Percentiles rank a stretch among this genome's conserved stretches.
Conservation (phyloP, 2,329 filamentous ascomycete species). For the Zymoseptoria pseudotritici region DNA sequence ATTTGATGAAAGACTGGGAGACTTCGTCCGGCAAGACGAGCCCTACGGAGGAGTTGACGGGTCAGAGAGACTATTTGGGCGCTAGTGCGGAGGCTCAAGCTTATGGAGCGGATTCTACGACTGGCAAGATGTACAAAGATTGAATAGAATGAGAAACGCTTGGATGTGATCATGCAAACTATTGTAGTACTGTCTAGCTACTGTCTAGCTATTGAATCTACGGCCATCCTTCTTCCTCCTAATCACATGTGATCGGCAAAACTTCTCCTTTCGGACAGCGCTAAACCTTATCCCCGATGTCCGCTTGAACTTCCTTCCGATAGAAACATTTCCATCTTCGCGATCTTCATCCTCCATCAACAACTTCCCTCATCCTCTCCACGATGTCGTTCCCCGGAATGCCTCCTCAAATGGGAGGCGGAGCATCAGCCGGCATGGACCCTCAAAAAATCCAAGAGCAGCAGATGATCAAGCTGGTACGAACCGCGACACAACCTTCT, state of each 20-base stretch:
- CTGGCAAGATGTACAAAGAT: constrained; percentile 12
- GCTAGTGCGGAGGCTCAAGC: constrained; percentile 20
- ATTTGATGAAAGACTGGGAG: constrained; percentile 88
- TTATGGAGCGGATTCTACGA: constrained; percentile 5
- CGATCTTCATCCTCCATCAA: neutral
- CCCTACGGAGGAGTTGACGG: constrained; percentile 20
- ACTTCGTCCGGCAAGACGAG: constrained; percentile 51
- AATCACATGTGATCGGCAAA: neutral
- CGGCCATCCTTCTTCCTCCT: no score
- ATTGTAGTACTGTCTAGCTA: neutral
- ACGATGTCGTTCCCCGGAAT: constrained; percentile 16
- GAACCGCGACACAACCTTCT: constrained; percentile 3
- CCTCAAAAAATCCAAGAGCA: constrained; percentile 36
- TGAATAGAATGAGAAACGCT: constrained; percentile 5
- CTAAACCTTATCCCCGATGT: neutral
- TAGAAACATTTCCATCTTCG: neutral
- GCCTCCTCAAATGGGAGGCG: constrained; percentile 6
- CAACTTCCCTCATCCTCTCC: neutral
- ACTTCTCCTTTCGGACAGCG: neutral
- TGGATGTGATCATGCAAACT: neutral
- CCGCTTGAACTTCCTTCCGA: neutral
- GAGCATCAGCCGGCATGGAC: constrained; percentile 17
- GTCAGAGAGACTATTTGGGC: constrained; percentile 22
- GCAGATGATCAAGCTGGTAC: constrained; percentile 43
- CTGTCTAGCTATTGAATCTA: no score